These are phyloP conservation scores for Chalciporus pseudorubinellus DNA, from an alignment of 768 basidiomycete species.

Conservation along the genomic window DNA sequence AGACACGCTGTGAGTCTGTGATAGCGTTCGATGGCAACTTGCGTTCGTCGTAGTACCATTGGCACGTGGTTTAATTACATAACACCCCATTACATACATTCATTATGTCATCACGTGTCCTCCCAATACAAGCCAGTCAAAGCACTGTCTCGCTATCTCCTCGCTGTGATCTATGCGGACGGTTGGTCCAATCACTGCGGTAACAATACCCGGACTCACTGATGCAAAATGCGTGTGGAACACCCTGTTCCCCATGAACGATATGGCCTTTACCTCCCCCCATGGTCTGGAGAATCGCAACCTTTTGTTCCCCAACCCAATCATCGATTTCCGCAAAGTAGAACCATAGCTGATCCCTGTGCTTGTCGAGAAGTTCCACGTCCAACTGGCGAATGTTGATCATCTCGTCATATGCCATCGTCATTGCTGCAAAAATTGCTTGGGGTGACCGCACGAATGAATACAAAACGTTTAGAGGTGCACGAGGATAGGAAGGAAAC, in stretches of 20 bases:
- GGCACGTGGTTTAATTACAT: constrained; percentile 8
- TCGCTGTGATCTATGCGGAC: constrained; percentile 40
- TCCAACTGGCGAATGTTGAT: constrained; percentile 53
- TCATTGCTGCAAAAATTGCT: constrained; percentile 51
- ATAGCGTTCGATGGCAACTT: background rate
- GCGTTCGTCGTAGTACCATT: background rate
- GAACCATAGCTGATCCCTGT: constrained; percentile 42
- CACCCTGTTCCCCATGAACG: constrained; percentile 43
- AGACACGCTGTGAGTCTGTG: background rate
- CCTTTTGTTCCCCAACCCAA: constrained; percentile 65
- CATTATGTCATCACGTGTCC: constrained; percentile 30
- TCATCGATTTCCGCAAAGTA: constrained; percentile 63
- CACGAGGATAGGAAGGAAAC: constrained; percentile 50
- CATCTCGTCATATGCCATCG: constrained; percentile 74
- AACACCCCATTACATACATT: background rate
- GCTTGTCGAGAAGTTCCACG: constrained; percentile 37
- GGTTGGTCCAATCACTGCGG: too few species aligned
- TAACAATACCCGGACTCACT: constrained; percentile 9
- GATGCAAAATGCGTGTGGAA: constrained; percentile 76
- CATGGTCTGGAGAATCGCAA: constrained; percentile 41
- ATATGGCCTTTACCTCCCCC: constrained; percentile 37
- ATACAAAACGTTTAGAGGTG: constrained; percentile 45
- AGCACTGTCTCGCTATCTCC: constrained; percentile 47
- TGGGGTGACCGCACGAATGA: constrained; percentile 50
- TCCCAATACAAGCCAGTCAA: too few species aligned